Conservation (phyloP, 2,329 filamentous ascomycete species). For the Capronia coronata region DNA sequence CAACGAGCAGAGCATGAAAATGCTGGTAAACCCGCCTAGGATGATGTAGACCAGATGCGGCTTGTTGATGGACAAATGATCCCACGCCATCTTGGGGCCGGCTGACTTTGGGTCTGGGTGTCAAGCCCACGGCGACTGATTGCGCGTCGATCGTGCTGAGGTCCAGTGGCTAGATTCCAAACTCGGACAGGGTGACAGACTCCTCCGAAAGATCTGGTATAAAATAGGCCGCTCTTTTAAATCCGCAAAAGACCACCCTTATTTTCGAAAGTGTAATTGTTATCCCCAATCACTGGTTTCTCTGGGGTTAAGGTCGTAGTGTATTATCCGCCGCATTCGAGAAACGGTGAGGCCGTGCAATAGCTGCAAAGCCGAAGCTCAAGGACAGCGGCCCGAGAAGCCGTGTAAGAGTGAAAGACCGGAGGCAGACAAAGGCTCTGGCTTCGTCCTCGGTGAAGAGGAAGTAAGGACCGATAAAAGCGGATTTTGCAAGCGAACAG, state of each 20-base stretch:
- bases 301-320: conserved; percentile 21
- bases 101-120: not conserved
- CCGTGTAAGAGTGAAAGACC: not conserved
- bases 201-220: conserved; percentile 9
- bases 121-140: not conserved
- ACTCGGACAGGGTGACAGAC: conserved; percentile 20
- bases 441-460: no score
- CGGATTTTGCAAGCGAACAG: not conserved
- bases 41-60: conserved; percentile 98
- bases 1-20: conserved; percentile 98
- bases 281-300: conserved; percentile 26
- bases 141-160: not conserved
- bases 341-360: not conserved
- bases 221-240: no score
- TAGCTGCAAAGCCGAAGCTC: not conserved
- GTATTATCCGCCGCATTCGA: conserved; percentile 24
- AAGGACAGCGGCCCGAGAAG: not conserved
- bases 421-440: not conserved
- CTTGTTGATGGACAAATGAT: conserved; percentile 65
- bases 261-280: not conserved
- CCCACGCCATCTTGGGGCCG: conserved; percentile 42
- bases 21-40: conserved; percentile 88
- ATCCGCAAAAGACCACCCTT: no score
- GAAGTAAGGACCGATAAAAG: not conserved
- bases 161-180: not conserved